Conservation (phyloP, 768 basidiomycete species). For the Cystofilobasidium macerans region DNA sequence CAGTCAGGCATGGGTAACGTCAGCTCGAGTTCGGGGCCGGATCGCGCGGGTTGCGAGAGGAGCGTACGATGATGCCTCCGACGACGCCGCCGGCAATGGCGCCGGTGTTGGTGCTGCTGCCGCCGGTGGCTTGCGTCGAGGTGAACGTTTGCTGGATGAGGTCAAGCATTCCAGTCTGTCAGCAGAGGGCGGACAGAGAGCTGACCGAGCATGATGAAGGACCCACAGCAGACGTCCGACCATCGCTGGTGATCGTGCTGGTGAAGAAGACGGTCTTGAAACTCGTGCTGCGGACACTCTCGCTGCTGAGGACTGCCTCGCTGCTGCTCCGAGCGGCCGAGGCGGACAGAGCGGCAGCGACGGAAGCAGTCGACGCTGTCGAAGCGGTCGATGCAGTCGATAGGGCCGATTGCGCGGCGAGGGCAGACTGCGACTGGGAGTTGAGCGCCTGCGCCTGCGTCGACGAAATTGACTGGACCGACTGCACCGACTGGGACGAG, state of each 20-base stretch:
- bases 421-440: no score
- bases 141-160: neutral
- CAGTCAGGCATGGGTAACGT: neutral
- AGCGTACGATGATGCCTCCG: conserved; percentile 6
- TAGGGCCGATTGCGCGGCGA: neutral
- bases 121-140: neutral
- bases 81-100: conserved; percentile 7
- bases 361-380: neutral
- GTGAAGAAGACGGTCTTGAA: conserved; percentile 5
- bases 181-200: no score
- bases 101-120: neutral
- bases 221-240: neutral
- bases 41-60: neutral
- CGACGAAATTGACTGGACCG: neutral
- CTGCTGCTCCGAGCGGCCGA: no score
- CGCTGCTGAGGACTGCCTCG: neutral
- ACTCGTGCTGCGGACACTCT: neutral
- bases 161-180: no score
- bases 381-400: neutral
- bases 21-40: neutral
- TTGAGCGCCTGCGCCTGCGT: neutral
- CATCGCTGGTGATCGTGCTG: neutral
- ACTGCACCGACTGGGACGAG: neutral
- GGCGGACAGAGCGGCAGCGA: neutral
- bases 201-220: no score